Percentiles rank a stretch among this genome's conserved stretches.
Evolutionary conservation across 2,329 filamentous ascomycete species (phyloP).

Genomic region (Gremmenia infestans): DNA sequence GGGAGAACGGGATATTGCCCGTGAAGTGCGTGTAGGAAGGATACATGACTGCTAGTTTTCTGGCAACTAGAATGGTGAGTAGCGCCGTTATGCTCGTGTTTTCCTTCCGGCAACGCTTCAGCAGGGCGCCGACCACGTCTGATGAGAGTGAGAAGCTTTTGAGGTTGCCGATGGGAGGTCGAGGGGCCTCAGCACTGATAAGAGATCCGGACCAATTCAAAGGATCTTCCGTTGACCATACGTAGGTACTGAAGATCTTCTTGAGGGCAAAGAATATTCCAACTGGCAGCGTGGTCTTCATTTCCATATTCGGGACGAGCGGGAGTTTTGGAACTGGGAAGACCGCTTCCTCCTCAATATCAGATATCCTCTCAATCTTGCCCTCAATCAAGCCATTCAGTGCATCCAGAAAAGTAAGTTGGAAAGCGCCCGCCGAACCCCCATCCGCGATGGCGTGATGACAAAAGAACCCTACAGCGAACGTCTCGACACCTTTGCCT

Average conservation of each 20-base stretch:
- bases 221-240: constrained; percentile 12
- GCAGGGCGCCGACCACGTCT: constrained; percentile 2
- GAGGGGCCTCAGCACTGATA: constrained; percentile 1
- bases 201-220: constrained; percentile 11
- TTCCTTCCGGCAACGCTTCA: constrained; percentile 16
- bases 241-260: constrained; percentile 38
- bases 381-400: constrained; percentile 32
- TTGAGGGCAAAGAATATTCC: constrained; percentile 38
- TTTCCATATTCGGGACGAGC: constrained; percentile 18
- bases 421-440: constrained; percentile 44
- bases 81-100: constrained; percentile 18
- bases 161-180: constrained; percentile 3
- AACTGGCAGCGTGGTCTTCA: constrained; percentile 25
- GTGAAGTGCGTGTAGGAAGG: constrained; percentile 10
- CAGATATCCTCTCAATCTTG: constrained; percentile 1
- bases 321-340: constrained; percentile 27
- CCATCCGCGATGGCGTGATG: constrained; percentile 53
- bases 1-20: constrained; percentile 9
- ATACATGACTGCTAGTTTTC: constrained; percentile 15
- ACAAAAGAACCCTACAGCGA: constrained; percentile 40
- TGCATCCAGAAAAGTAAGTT: constrained; percentile 41
- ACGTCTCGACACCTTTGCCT: background rate
- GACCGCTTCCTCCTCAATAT: constrained; percentile 17
- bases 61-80: constrained; percentile 13
- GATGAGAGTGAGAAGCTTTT: constrained; percentile 9